A percentile compares a stretch with the other conserved stretches of the same genome.
phyloP scores from a whole-genome alignment of 1,284 basidiomycete species.

The Heliocybe sulcata region DNA sequence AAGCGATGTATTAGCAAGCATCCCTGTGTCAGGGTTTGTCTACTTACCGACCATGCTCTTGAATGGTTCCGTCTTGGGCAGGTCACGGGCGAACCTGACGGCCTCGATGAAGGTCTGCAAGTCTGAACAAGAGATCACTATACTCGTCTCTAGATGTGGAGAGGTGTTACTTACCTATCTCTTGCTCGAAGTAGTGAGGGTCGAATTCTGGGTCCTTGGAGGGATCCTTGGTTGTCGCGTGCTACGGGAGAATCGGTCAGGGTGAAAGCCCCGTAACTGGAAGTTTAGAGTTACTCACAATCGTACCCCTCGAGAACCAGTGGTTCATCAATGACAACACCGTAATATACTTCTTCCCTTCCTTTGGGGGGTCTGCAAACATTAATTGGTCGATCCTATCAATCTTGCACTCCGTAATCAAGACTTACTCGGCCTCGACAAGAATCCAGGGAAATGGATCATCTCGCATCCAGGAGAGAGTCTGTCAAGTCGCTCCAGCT shows the following conservation, averaged over 20 bases:
- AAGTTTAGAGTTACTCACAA: conserved; percentile 17
- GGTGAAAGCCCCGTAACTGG: background rate
- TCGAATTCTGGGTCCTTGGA: conserved; percentile 29
- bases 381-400: too few relatives aligned
- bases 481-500: conserved; percentile 17
- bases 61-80: conserved; percentile 35
- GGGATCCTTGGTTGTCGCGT: conserved; percentile 31
- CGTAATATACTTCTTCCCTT: conserved; percentile 25
- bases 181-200: conserved; percentile 40
- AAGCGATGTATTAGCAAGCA: background rate
- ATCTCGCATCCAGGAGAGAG: conserved; percentile 22
- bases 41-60: conserved; percentile 25
- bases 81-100: conserved; percentile 38
- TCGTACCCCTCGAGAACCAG: conserved; percentile 31
- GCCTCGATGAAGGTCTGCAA: conserved; percentile 38
- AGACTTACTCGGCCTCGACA: conserved; percentile 19
- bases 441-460: conserved; percentile 17
- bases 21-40: background rate
- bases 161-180: conserved; percentile 26
- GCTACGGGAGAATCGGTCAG: conserved; percentile 14
- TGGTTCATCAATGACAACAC: conserved; percentile 24
- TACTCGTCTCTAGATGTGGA: background rate
- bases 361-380: conserved; percentile 17
- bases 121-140: too few relatives aligned
- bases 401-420: too few relatives aligned